A percentile compares a stretch with the other conserved stretches of the same genome.
These are phyloP conservation scores for Margaritispora aquatica DNA, from an alignment of 495 filamentous ascomycete species.

Conservation along the genomic window DNA sequence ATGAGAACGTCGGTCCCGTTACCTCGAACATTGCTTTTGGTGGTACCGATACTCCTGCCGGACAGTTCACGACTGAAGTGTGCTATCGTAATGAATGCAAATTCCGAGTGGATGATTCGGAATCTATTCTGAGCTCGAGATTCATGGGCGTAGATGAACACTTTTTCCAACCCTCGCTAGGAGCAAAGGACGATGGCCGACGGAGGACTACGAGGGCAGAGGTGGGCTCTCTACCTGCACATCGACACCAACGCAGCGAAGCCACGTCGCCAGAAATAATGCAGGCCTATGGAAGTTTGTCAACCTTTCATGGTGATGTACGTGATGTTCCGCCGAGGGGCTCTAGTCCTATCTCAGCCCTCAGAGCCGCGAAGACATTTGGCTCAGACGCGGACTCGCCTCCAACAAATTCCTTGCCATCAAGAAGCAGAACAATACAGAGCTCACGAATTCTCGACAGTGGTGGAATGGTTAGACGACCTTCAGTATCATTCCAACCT, in stretches of 20 bases:
- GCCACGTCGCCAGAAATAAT: conserved; percentile 59
- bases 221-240: conserved; percentile 68
- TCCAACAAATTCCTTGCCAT: conserved; percentile 51
- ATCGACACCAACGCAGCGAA: conserved; percentile 39
- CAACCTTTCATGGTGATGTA: conserved; percentile 83
- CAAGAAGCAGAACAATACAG: conserved; percentile 50
- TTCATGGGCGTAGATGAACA: conserved; percentile 89
- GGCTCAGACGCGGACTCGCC: conserved; percentile 58
- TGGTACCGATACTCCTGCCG: conserved; percentile 77
- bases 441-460: conserved; percentile 51
- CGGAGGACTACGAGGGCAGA: conserved; percentile 42
- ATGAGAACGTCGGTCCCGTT: conserved; percentile 56
- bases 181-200: conserved; percentile 20
- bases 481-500: conserved; percentile 86
- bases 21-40: conserved; percentile 74
- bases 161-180: conserved; percentile 71
- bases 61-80: conserved; percentile 73
- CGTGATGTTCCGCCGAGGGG: conserved; percentile 64
- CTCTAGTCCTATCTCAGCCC: conserved; percentile 80
- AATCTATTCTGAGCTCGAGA: conserved; percentile 88
- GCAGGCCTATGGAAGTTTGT: conserved; percentile 86
- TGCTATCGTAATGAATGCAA: conserved; percentile 81
- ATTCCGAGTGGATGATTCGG: conserved; percentile 86
- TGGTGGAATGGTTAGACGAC: conserved; percentile 49
- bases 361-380: conserved; percentile 57